Conservation (phyloP, 2,329 filamentous ascomycete species). For the Nigrograna mackinnonii region DNA sequence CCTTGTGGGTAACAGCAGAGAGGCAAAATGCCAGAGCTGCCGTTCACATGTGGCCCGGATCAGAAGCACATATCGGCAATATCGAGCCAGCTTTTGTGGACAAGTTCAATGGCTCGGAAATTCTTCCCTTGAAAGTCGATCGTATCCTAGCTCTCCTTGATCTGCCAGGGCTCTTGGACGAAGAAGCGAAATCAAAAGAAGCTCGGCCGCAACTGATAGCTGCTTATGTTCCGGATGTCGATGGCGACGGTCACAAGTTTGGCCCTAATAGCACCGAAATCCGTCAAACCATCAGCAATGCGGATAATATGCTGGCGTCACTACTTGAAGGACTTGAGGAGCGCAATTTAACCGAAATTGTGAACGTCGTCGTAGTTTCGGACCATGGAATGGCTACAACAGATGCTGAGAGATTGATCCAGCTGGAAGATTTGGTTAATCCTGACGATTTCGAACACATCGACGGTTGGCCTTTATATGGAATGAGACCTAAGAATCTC, state of each 20-base stretch:
- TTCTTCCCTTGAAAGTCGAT: slow-evolving; percentile 73
- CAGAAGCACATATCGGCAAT: slow-evolving; percentile 80
- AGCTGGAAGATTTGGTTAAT: slow-evolving; percentile 88
- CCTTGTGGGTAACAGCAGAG: slow-evolving; percentile 92
- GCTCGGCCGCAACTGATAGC: slow-evolving; percentile 88
- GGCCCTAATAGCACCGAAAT: slow-evolving; percentile 97
- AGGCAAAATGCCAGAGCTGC: slow-evolving; percentile 76
- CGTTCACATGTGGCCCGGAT: slow-evolving; percentile 98
- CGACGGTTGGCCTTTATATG: slow-evolving; percentile 93
- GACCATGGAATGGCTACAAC: slow-evolving; percentile 99
- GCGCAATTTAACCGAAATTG: slow-evolving; percentile 84
- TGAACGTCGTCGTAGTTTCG: slow-evolving; percentile 94
- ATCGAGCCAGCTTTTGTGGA: slow-evolving; percentile 81
- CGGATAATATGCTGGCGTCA: slow-evolving; percentile 79
- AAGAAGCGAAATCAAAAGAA: slow-evolving; percentile 49
- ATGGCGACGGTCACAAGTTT: slow-evolving; percentile 82
- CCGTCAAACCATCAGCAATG: slow-evolving; percentile 72
- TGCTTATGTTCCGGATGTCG: slow-evolving; percentile 92
- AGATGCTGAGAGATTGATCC: slow-evolving; percentile 75
- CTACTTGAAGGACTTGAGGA: slow-evolving; percentile 76
- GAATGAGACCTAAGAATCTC: slow-evolving; percentile 76
- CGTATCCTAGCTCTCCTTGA: slow-evolving; percentile 85
- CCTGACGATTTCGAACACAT: slow-evolving; percentile 75
- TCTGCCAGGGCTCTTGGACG: slow-evolving; percentile 71
- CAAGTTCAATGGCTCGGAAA: slow-evolving; percentile 79